A percentile compares a stretch with the other conserved stretches of the same genome.
phyloP scores from a whole-genome alignment of 352 stramenopile species.

The Phytophthora multivora region DNA sequence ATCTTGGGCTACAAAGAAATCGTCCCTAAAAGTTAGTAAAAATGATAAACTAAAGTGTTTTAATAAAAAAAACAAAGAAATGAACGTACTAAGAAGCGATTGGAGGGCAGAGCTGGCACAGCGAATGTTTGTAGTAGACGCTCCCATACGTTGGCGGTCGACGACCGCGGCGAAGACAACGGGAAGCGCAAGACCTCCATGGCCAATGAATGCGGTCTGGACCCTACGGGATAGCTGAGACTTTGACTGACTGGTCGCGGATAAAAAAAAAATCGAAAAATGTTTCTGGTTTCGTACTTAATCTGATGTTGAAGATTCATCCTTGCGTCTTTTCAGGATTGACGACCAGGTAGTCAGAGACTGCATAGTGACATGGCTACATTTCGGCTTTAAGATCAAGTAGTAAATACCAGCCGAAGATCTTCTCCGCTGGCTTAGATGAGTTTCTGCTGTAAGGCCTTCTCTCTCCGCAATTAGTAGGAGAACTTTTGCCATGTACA shows the following conservation, averaged over 20 bases:
- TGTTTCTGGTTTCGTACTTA: conserved; percentile 13
- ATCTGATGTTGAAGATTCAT: conserved; percentile 13
- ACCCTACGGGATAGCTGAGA: conserved; percentile 1
- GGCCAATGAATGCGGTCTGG: neutral
- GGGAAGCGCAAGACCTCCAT: conserved; percentile 31
- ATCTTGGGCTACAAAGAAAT: conserved; percentile 53
- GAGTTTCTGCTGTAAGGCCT: conserved; percentile 2
- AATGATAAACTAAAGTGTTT: neutral
- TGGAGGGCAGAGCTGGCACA: conserved; percentile 26
- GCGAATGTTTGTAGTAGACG: conserved; percentile 60
- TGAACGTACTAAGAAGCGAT: conserved; percentile 48
- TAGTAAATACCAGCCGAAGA: no score
- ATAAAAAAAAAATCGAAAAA: conserved; percentile 13
- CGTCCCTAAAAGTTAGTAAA: neutral
- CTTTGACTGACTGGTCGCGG: conserved; percentile 16
- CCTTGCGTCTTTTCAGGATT: conserved; percentile 15
- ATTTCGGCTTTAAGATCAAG: no score
- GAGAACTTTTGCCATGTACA: neutral
- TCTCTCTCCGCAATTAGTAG: conserved; percentile 9
- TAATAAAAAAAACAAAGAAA: neutral
- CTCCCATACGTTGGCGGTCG: conserved; percentile 44
- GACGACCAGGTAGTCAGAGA: neutral
- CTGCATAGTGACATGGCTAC: conserved; percentile 1
- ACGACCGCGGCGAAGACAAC: conserved; percentile 4
- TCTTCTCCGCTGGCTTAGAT: no score